Base-by-base conservation (phyloP, 164 flowering plant genomes). In the Vitis rupestris region DNA sequence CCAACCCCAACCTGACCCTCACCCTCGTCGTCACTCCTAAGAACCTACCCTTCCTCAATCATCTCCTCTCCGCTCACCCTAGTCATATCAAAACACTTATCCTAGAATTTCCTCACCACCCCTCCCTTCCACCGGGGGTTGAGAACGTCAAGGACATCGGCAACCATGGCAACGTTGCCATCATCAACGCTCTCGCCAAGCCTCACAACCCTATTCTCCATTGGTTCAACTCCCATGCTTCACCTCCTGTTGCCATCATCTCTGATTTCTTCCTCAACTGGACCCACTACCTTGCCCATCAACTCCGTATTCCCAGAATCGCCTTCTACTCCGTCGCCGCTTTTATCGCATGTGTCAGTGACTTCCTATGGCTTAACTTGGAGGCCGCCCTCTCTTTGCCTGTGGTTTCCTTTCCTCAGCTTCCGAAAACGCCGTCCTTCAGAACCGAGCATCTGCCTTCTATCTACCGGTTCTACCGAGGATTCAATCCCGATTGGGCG, bases 261-360 rank as follows among this genome's bases (percentile, higher is more conserved):
- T 85, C 88, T 7, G 91, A 86, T 56, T 71, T 84, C 78, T 84
- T 84, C 75, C 85, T 84, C n/a, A 88, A 86, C 0, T 84, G 86
- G 87, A 84, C 88, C 10, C 63, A 58, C 2, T 61, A 29, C 23
- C 73, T 84, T 2, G 86, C 85, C n/a, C 2, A 19, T 19, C 37
- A 69, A 0, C 68, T 86, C 10, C 57, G 73, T 10, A 67, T 86
- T 16, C 86, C 82, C 23, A 69, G 84, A 13, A 64, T 86, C 50
- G 70, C 58, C 6, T 84, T 86, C 67, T 83, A 50, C 78, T 65
- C 81, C 5, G 55, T 75, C 48, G 74, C 78, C 9, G 69, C 83
- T 0, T 66, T 81, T 50, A 9, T 61, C 0, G 13, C 57, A 16
- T 14, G 73, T 2, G 64, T 80, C 3, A 0, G 72, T 3, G 30